Base-by-base conservation (phyloP, 2,329 filamentous ascomycete species). In the Apiospora arundinis region DNA sequence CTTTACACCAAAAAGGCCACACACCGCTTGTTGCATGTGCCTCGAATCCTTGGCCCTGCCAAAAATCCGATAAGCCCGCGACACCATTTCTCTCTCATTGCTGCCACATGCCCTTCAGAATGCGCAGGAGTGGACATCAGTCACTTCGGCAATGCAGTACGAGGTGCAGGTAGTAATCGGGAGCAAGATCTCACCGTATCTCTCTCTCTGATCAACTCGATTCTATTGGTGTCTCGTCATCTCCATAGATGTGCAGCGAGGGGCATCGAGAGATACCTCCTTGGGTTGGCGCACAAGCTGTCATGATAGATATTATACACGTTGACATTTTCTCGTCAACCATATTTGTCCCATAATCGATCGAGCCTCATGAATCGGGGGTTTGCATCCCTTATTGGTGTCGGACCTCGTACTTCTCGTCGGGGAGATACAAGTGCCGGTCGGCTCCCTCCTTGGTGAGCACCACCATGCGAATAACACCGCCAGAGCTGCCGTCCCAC, bases 401-500 rank as follows among this genome's bases (percentile, higher is more conserved):
- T 90, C 88, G 85, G 77, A 88, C 93, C 75, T 89, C 87, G 85
- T 99, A 99, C 78, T 92, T 91, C 79, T 93, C 93, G 85, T 99
- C 95, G 60, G 96, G 96, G 79, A 99, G 88, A 83, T 98, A 99
- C 81, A 99, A 84, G 86, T 98, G 96, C 84, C 96, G 91, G 84
- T 96, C 91, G 8, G 95, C 95, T 46, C 96, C 96, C 80, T 93
- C 91, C 78, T 91, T 91, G 74, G 95, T 99, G 83, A 99, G 85
- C 72, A 99, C 96, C 74, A 98, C 95, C 93, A 99, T 94, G 77
- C 96, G 91, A 79, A 99, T 99, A 73, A 99, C 96, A 85, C 96
- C 96, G 76, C 96, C 96, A 3, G 96, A 98, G 86, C 95, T 98
- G 75, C 96, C 96, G 81, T 99, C 96, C 96, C 96, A 99, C 85